Evolutionary conservation across 768 basidiomycete species (phyloP), one percentile per base, ranked within the genome.

Genomic region (Auriscalpium microsporum): DNA sequence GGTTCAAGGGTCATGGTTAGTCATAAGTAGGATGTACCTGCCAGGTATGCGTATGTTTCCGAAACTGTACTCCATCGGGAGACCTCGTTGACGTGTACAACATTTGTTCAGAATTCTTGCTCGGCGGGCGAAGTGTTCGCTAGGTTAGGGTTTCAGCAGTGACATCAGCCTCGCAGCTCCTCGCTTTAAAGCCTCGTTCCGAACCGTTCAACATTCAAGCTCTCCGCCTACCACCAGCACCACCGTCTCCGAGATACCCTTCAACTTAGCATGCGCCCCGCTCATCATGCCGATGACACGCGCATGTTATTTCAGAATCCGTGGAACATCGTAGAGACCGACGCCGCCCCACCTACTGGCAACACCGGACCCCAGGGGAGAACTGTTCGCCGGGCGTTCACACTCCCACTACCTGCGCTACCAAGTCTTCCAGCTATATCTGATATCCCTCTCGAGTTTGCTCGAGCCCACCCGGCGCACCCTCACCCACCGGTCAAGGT

Each of bases 401-500:
- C 54, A 35, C 45, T 58, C 46, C 53, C 58, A 53, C 8, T 53
- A 44, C 51, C 58, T 50, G 8, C 49, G 21, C 48, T 63, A 57
- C 38, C 65, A 50, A n/a, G 14, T 13, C 13, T 42, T 42, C 40
- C 40, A 14, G 28, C 28, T 28, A 28, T 28, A 28, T 28, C 28
- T 7, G 28, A 28, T 28, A 42, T 42, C 3, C 14, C 40, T 42
- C 40, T 56, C 57, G 44, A 60, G 61, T 46, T 59, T 52, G 52
- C 64, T 58, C 36, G 58, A 57, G 38, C 53, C 33, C 40, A 54
- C 57, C 45, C 38, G 44, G 17, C 53, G 48, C 23, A 45, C 56
- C 50, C 57, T n/a, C 52, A 57, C 48, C 51, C 56, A 35, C 53
- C 58, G 11, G 42, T 68, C 50, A 56, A 63, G 56, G 62, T 67